Base-by-base conservation (phyloP, 2,329 filamentous ascomycete species). In the Coniochaeta sp. region DNA sequence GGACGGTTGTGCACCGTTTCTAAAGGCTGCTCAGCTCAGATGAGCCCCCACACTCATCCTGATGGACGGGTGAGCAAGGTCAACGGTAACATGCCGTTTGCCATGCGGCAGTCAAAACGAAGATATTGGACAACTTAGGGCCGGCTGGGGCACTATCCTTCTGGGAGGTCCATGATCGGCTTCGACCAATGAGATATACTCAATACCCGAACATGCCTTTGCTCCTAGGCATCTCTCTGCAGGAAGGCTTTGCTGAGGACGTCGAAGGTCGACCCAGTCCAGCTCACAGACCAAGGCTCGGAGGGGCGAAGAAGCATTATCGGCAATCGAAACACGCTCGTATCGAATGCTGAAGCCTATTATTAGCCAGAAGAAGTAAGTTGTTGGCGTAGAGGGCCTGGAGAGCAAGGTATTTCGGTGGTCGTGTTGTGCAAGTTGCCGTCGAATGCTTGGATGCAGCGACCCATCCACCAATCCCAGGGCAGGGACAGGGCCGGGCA, bases 371-470 rank as follows among this genome's bases (percentile, higher is more conserved):
- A 26, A 22, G 30, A 28, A 30, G 9, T 52, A 24, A 10, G 8
- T 28, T 30, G 22, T 30, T 52, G 47, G 47, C 47, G 47, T 52
- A 24, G n/a, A 52, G 24, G 47, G 30, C 24, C 47, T 52, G 22
- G 22, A 30, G 16, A 16, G 10, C 17, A 30, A 12, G 47, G 47
- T 64, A 62, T 65, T 54, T 54, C 61, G 59, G 62, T 64, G 62
- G 67, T 36, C 30, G 19, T 72, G 66, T 70, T 73, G 74, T 73
- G 75, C 73, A 72, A 67, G 69, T 70, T 72, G 68, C 75, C 75
- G 74, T 71, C 64, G 66, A 67, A 65, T 69, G 67, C 66, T 69
- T 65, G 67, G 65, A 68, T 67, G 66, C 67, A 66, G 59, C 58
- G 62, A 56, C 52, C 62, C 65, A 67, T 60, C 63, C 65, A 62